phyloP scores from a whole-genome alignment of 1,284 basidiomycete species.

The Fereydounia khargensis region DNA sequence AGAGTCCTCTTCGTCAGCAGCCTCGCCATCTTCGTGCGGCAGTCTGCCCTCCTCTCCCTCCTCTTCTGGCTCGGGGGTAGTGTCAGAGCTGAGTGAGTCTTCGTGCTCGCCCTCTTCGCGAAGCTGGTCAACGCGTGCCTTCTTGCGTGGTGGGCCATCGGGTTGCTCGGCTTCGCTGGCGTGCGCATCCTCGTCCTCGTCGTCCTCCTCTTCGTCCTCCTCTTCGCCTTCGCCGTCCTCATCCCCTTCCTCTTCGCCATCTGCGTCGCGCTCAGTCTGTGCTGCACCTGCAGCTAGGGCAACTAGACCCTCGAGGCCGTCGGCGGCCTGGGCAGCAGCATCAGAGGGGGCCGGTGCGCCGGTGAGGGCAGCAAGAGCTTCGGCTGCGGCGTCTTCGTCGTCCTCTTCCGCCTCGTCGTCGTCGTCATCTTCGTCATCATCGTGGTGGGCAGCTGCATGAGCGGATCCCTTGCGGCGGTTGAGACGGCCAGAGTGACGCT shows the following conservation, averaged over 20 bases:
- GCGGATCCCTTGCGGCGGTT: neutral
- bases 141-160: no score
- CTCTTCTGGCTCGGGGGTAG: constrained; percentile 33
- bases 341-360: constrained; percentile 14
- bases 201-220: constrained; percentile 9
- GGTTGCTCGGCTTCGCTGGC: constrained; percentile 4
- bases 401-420: constrained; percentile 1
- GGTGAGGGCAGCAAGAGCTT: constrained; percentile 39
- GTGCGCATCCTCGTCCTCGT: constrained; percentile 13
- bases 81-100: constrained; percentile 26
- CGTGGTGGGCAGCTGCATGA: neutral
- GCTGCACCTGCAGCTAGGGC: constrained; percentile 33
- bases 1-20: constrained; percentile 21
- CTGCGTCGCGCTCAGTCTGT: neutral
- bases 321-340: constrained; percentile 14
- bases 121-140: constrained; percentile 17
- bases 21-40: constrained; percentile 14
- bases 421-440: constrained; percentile 9
- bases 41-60: constrained; percentile 6
- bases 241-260: constrained; percentile 7
- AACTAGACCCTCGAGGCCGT: constrained; percentile 43
- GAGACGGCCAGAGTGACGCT: neutral
- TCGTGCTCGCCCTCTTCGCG: constrained; percentile 17
- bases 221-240: constrained; percentile 24
- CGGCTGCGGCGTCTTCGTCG: constrained; percentile 38